phyloP scores from a whole-genome alignment of 306 rosid genomes.

The Quercus aquifolioides region DNA sequence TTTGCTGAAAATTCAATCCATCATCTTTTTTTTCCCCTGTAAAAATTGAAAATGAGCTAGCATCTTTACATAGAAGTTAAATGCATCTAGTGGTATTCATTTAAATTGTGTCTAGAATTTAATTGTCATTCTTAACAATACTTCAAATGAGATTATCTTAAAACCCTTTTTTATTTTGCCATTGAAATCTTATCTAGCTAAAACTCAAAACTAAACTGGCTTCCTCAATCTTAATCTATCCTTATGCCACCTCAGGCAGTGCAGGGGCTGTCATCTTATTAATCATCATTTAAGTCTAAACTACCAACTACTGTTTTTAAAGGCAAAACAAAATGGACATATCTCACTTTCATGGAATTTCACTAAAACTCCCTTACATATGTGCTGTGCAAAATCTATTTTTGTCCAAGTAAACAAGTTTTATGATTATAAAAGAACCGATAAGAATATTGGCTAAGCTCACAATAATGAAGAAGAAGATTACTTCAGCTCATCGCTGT shows the following conservation, averaged over 20 bases:
- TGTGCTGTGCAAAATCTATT: neutral
- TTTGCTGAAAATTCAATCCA: neutral
- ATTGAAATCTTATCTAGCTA: too few relatives aligned
- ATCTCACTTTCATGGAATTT: too few relatives aligned
- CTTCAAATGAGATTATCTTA: neutral
- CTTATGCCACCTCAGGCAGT: too few relatives aligned
- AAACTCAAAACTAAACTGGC: too few relatives aligned
- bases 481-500: conserved; percentile 78
- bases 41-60: neutral
- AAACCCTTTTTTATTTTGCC: too few relatives aligned
- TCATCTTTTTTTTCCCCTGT: too few relatives aligned
- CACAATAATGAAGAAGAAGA: conserved; percentile 6
- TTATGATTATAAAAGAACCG: neutral
- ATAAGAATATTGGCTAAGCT: neutral
- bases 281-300: too few relatives aligned
- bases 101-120: neutral
- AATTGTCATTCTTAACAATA: neutral
- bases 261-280: neutral
- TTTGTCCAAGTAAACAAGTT: neutral
- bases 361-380: too few relatives aligned
- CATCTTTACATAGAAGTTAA: neutral
- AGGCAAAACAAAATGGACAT: too few relatives aligned
- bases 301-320: too few relatives aligned
- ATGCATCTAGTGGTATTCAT: neutral
- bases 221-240: too few relatives aligned